Evolutionary conservation across 2,329 filamentous ascomycete species (phyloP), one percentile per base, ranked within the genome.

Genomic region (Lithohypha guttulata): DNA sequence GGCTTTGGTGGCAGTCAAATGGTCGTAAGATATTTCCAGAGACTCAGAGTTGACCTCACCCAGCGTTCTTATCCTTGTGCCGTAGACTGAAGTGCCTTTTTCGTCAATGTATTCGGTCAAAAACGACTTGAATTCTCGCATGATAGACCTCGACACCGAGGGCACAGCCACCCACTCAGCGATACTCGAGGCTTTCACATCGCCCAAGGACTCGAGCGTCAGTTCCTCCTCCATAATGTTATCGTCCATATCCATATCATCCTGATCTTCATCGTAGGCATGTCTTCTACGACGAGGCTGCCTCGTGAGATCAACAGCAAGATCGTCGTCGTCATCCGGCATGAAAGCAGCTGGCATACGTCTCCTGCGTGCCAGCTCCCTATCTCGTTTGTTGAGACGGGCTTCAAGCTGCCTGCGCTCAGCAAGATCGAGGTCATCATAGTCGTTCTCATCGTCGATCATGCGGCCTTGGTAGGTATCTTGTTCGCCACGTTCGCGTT

Each of bases 41-140:
- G 89, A 86, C 63, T 96, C 93, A 33, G 87, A 85, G 59, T 98
- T 98, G 58, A 95, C 73, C 62, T 96, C 89, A 67, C 91, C 93
- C n/a, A 98, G 76, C 0, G 84, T 95, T 50, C 85, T 77, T 50
- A 98, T 93, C 41, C 87, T 82, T 51, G 85, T 87, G 39, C 91
- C 91, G 59, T 98, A 98, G 35, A 98, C 86, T 0, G 91, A 98
- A 3, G 77, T 80, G 39, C 86, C 87, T 48, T 81, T 78, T 39
- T 86, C 78, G 55, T 98, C 91, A 4, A 80, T 94, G 59, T 93
- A 96, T 53, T 95, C 89, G 8, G 91, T 96, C 53, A 98, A 68
- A 67, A 98, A 98, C 2, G 84, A 81, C 61, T 93, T 94, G 75
- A 98, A 98, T 62, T 98, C 91, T 54, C 89, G 77, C 57, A 86